These are phyloP conservation scores for Aurinia saxatilis DNA, from an alignment of 345 rosid genomes.

Conservation along the genomic window DNA sequence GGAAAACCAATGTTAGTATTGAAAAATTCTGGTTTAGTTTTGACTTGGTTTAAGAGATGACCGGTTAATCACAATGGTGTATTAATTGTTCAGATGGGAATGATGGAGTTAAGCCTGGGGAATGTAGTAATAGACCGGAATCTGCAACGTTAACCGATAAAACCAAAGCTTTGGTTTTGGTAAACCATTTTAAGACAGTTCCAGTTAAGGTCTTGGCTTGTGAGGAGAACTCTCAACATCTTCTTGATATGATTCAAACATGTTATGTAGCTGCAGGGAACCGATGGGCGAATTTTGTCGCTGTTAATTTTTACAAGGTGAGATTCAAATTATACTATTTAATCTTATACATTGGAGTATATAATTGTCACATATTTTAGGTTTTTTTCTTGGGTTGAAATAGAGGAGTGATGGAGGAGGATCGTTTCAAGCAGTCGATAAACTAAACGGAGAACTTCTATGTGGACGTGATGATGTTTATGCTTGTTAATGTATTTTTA, in stretches of 20 bases:
- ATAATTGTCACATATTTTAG: not conserved
- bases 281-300: constrained; percentile 53
- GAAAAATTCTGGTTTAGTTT: not conserved
- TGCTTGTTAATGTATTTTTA: constrained; percentile 22
- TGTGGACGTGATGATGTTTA: constrained; percentile 46
- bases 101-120: constrained; percentile 23
- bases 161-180: constrained; percentile 39
- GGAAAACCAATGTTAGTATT: constrained; percentile 44
- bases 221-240: constrained; percentile 33
- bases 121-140: constrained; percentile 39
- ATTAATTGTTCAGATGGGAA: constrained; percentile 35
- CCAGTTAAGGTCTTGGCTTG: constrained; percentile 31
- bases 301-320: constrained; percentile 56
- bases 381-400: not conserved
- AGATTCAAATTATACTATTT: not conserved
- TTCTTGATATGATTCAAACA: constrained; percentile 29
- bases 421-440: constrained; percentile 52
- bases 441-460: constrained; percentile 43
- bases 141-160: constrained; percentile 38
- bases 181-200: constrained; percentile 41
- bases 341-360: not conserved
- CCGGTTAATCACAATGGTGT: not conserved
- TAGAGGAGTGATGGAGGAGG: constrained; percentile 59
- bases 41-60: not conserved
- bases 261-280: constrained; percentile 40